These are phyloP conservation scores for Persicaria tinctoria DNA, from an alignment of 148 eudicot species.

Conservation along the genomic window DNA sequence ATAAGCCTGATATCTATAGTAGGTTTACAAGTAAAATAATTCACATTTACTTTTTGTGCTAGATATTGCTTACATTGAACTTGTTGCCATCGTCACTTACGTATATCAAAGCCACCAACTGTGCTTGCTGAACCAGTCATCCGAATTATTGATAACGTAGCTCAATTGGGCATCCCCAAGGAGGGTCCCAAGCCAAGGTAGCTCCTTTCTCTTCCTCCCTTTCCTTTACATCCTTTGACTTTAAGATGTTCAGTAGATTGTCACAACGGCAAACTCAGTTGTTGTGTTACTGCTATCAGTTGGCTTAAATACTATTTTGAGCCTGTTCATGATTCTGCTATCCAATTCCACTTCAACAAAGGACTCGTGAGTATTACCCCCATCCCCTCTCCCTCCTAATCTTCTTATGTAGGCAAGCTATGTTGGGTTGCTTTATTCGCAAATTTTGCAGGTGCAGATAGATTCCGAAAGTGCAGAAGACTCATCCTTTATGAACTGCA, in stretches of 20 bases:
- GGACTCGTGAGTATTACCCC: slow-evolving; percentile 68
- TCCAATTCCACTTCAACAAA: slow-evolving; percentile 65
- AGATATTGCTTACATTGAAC: no score
- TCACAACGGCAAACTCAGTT: slow-evolving; percentile 14
- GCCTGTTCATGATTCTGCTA: no score
- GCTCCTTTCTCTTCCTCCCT: slow-evolving; percentile 70
- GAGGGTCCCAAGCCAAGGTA: slow-evolving; percentile 70
- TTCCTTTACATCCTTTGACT: slow-evolving; percentile 58
- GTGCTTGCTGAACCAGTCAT: slow-evolving; percentile 35
- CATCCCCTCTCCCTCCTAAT: not conserved
- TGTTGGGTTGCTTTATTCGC: no score
- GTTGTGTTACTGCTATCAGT: slow-evolving; percentile 58
- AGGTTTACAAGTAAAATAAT: no score
- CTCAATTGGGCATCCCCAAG: no score
- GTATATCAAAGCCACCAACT: slow-evolving; percentile 43
- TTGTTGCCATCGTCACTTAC: no score
- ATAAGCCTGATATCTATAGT: no score
- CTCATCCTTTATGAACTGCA: slow-evolving; percentile 11
- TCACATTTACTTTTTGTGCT: no score
- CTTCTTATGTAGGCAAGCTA: no score
- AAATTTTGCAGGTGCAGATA: no score
- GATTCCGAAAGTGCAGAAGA: no score
- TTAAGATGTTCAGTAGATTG: slow-evolving; percentile 40
- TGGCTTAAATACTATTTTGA: slow-evolving; percentile 83
- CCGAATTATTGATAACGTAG: slow-evolving; percentile 50